Base-by-base conservation (phyloP, 768 basidiomycete genomes). In the Cyathus striatus region DNA sequence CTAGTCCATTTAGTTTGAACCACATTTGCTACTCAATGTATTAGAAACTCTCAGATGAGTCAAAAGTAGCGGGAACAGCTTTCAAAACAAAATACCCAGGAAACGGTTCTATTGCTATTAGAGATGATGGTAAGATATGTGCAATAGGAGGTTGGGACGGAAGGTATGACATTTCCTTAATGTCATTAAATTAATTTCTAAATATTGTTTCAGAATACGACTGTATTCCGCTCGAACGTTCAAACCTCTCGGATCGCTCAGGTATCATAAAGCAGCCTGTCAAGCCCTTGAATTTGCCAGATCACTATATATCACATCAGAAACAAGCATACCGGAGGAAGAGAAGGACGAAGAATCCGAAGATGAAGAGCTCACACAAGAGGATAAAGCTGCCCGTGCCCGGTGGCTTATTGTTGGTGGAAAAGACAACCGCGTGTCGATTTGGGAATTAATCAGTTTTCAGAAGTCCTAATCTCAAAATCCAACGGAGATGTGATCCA, bases 141-240 rank as follows among this genome's bases (percentile, higher is more conserved):
- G 93, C 92, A 0, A 69, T 93, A 2, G 94, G 86, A 2, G 91
- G 93, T 0, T 97, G 95, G 95, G 93, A 98, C 48, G 93, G 95
- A 25, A 79, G 73, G 94, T 93, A 50, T 52, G 86, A n/a, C 64
- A 5, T 26, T 33, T 12, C 13, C 23, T 24, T 16, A 14, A 18
- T 35, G 44, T 22, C 23, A 32, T n/a, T 12, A 27, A n/a, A 47
- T n/a, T 34, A 34, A 26, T 20, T 39, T 16, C 18, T 43, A 36
- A n/a, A 33, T 42, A 3, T 25, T 27, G 35, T 26, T 26, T 2
- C 55, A 96, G 91, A 45, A 70, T 94, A 14, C 81, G 90, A 0
- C 66, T 97, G 6, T 92, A 86, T 62, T 86, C 91, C 0, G 83
- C 89, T 2, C 83, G 81, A 50, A 73, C 77, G 4, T 73, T 92